Conservation (phyloP, 352 stramenopile species). For the Pythium rhizo-oryzae region DNA sequence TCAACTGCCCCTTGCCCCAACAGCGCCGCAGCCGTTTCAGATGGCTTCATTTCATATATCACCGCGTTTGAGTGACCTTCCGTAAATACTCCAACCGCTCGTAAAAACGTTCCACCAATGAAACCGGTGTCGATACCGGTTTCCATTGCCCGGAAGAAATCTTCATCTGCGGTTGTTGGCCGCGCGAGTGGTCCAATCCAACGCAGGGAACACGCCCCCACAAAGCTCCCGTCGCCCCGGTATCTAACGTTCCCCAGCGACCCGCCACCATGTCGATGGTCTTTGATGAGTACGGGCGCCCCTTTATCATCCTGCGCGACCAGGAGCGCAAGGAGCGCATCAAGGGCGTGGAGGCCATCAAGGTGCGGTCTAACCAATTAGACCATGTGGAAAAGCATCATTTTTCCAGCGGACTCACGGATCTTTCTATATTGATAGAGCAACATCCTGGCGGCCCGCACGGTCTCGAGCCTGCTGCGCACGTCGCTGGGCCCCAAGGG, state of each 20-base stretch:
- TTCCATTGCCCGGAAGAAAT: conserved; percentile 29
- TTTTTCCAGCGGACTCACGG: not conserved
- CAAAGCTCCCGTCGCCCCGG: not conserved
- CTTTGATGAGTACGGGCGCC: conserved; percentile 99
- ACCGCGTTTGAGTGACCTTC: conserved; percentile 3
- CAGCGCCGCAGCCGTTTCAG: conserved; percentile 16
- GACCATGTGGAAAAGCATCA: no score
- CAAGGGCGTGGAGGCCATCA: conserved; percentile 98
- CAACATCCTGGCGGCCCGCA: conserved; percentile 98
- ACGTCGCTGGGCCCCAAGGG: conserved; percentile 98
- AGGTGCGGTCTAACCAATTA: conserved; percentile 51
- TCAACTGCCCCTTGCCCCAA: not conserved
- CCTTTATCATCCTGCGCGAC: conserved; percentile 99
- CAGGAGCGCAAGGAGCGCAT: conserved; percentile 98
- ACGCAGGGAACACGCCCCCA: not conserved
- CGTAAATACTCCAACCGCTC: not conserved
- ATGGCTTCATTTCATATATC: conserved; percentile 27
- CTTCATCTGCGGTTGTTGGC: conserved; percentile 34
- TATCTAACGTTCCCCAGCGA: not conserved
- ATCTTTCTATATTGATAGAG: conserved; percentile 57
- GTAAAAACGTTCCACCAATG: not conserved
- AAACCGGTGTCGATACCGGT: conserved; percentile 29
- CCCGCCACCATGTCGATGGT: conserved; percentile 87
- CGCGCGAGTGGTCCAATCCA: conserved; percentile 15
- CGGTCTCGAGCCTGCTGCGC: conserved; percentile 96